These are phyloP conservation scores for Suillus bovinus DNA, from an alignment of 768 basidiomycete species.

Conservation along the genomic window DNA sequence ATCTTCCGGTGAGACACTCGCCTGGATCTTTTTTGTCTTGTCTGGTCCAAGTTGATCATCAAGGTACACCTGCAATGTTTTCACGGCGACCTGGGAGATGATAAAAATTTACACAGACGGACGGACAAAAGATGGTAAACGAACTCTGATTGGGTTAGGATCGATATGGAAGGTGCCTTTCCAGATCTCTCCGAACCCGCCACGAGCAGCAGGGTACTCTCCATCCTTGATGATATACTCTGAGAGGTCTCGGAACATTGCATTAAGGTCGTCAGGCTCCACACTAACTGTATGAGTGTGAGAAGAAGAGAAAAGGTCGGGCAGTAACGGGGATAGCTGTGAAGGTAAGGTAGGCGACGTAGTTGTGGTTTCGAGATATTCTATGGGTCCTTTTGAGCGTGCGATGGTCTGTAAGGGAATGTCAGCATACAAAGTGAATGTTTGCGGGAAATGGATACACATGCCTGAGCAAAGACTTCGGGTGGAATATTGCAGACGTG, in stretches of 20 bases:
- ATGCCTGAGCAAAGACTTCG: not conserved
- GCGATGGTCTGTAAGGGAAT: not conserved
- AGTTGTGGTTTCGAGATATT: too few species aligned
- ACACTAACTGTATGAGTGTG: not conserved
- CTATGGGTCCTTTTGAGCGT: too few species aligned
- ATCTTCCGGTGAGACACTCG: not conserved
- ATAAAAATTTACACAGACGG: not conserved
- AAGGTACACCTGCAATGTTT: not conserved
- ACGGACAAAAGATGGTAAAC: not conserved
- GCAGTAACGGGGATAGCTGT: not conserved
- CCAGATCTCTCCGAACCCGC: slow-evolving; percentile 8
- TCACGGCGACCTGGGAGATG: not conserved
- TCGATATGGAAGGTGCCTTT: not conserved
- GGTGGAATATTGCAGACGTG: not conserved
- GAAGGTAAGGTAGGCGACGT: too few species aligned
- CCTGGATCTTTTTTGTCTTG: not conserved
- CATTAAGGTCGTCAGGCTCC: not conserved
- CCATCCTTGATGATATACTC: not conserved
- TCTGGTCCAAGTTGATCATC: too few species aligned
- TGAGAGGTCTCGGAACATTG: not conserved
- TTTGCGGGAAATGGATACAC: not conserved
- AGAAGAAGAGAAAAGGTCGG: not conserved
- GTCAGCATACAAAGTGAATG: not conserved
- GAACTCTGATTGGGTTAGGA: not conserved
- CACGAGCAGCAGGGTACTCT: slow-evolving; percentile 2